Evolutionary conservation across 805 yeast species (phyloP).

Genomic region (Myxozyma melibiosi): DNA sequence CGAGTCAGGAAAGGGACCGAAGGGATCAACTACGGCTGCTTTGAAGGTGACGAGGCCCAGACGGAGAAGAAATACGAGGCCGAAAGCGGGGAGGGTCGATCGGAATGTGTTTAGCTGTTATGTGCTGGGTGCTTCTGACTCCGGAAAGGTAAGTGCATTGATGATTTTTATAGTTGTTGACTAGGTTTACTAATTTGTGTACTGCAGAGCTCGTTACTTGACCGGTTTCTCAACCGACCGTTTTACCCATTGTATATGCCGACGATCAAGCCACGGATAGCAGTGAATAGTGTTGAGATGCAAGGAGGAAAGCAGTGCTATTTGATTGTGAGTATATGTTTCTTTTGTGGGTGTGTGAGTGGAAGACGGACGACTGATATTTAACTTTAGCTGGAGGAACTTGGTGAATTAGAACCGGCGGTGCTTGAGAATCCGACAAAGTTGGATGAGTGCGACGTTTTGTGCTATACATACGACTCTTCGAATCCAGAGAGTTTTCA

Average conservation of each 20-base stretch:
- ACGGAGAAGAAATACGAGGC: conserved; percentile 61
- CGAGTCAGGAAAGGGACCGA: conserved; percentile 46
- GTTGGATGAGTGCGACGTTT: conserved; percentile 83
- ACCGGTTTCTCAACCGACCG: conserved; percentile 75
- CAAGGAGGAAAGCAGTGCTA: conserved; percentile 96
- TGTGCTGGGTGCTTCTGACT: conserved; percentile 77
- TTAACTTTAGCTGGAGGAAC: conserved; percentile 61
- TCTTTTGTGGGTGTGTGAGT: not conserved
- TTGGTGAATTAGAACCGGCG: conserved; percentile 84
- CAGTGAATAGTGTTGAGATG: conserved; percentile 89
- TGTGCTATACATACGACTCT: conserved; percentile 89
- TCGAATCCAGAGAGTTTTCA: conserved; percentile 95
- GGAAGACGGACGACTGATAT: not conserved
- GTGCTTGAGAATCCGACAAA: conserved; percentile 69
- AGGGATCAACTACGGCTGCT: conserved; percentile 49
- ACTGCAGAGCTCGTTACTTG: conserved; percentile 63
- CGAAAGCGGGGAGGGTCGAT: conserved; percentile 66
- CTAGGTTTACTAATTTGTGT: too few relatives aligned
- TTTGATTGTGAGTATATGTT: conserved; percentile 50
- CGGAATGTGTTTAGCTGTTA: conserved; percentile 91
- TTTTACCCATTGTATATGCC: conserved; percentile 75
- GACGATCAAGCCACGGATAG: conserved; percentile 75
- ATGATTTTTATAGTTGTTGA: not conserved
- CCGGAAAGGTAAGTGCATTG: conserved; percentile 64
- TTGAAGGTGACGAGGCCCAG: conserved; percentile 82